phyloP scores from a whole-genome alignment of 352 stramenopile genomes.

The Phytophthora podocarpi region DNA sequence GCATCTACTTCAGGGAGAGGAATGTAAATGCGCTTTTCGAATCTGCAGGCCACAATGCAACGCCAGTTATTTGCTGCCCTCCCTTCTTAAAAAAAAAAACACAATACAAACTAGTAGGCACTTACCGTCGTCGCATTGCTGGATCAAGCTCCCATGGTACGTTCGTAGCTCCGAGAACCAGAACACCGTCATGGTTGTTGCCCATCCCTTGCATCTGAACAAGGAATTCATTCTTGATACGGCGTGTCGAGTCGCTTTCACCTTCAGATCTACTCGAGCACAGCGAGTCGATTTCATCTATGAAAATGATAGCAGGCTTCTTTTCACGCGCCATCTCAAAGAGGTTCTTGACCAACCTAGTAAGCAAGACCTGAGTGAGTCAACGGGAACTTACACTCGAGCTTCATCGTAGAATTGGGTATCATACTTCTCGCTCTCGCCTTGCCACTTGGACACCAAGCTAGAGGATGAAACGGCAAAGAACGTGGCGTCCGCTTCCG shows the following conservation, averaged over 20 bases:
- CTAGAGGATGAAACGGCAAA: slow-evolving; percentile 98
- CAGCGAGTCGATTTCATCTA: slow-evolving; percentile 98
- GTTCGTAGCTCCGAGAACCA: slow-evolving; percentile 98
- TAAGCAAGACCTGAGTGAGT: not conserved
- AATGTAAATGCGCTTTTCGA: slow-evolving; percentile 99
- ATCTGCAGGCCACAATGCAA: slow-evolving; percentile 56
- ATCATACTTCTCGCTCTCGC: slow-evolving; percentile 92
- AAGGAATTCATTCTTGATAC: slow-evolving; percentile 99
- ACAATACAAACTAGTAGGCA: not conserved
- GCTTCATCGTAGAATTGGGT: not conserved
- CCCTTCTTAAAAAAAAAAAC: too few relatives aligned
- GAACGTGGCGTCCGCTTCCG: slow-evolving; percentile 98
- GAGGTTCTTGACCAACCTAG: slow-evolving; percentile 96
- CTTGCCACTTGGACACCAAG: slow-evolving; percentile 98
- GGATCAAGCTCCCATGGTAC: slow-evolving; percentile 98
- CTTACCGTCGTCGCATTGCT: slow-evolving; percentile 94
- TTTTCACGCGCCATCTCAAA: slow-evolving; percentile 98
- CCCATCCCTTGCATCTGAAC: slow-evolving; percentile 98
- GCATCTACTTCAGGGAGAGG: slow-evolving; percentile 94
- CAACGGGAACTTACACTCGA: not conserved
- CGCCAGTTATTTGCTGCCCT: not conserved
- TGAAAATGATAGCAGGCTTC: slow-evolving; percentile 96
- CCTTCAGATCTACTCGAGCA: slow-evolving; percentile 91
- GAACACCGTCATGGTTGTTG: slow-evolving; percentile 89
- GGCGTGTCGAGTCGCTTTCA: slow-evolving; percentile 95